Evolutionary conservation across 768 basidiomycete species (phyloP), one percentile per base, ranked within the genome.

Genomic region (Trametes cingulata): DNA sequence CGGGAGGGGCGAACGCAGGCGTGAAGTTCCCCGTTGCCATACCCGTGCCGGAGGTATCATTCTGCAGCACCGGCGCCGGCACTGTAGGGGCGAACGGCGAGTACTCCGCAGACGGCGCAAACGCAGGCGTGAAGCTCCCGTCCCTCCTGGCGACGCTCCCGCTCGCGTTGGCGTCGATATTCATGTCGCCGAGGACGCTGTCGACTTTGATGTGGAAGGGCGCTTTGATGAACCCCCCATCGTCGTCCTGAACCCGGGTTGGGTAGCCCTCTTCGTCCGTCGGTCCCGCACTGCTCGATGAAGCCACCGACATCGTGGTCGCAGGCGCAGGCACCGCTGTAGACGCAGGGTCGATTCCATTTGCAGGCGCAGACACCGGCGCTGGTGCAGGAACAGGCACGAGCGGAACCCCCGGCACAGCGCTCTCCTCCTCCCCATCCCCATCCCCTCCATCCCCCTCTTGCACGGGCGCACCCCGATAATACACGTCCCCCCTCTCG

Each of bases 401-500:
- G 29, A 33, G 6, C 4, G 29, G 29, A 33, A 42, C 6, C 25
- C 9, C 49, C 10, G 41, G 33, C n/a, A 52, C 33, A 2, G 33
- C 55, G 10, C 25, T 22, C 36, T 39, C 52, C 36, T 12, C 52
- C n/a, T 58, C 58, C 13, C 45, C 15, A 17, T 52, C 22, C 37
- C 57, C 15, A 54, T 46, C 35, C 45, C 25, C 22, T 33, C 59
- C 15, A 54, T 43, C 27, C 45, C 24, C 10, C 14, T n/a, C n/a
- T n/a, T n/a, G n/a, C n/a, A n/a, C n/a, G n/a, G 71, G 66, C 0
- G 69, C 74, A 20, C 80, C 70, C 5, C 90, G 81, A 69, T 90
- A 91, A 63, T 82, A 84, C 0, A 91, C 73, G 59, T 88, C 88
- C 0, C 71, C 65, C 10, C 84, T 76, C 25, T 78, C 68, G 27